Evolutionary conservation across 768 basidiomycete genomes (phyloP).

Genomic region (Porpolomopsis calyptriformis): DNA sequence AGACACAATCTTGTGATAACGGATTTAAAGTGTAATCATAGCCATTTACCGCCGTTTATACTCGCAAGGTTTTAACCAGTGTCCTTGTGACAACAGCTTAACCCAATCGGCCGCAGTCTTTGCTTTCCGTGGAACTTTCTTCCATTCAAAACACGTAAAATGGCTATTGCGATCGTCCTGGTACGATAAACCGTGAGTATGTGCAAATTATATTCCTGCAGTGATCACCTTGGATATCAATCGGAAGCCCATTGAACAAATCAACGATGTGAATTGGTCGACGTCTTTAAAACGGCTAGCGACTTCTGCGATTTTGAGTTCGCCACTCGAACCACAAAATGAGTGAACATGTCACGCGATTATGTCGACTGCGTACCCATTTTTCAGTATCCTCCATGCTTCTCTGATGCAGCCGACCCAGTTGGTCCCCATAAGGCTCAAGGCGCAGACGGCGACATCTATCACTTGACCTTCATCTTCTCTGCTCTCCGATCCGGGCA

Average conservation of each 20-base stretch:
- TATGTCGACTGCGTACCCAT: slow-evolving; percentile 38
- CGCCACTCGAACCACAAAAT: slow-evolving; percentile 40
- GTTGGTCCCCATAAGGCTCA: slow-evolving; percentile 95
- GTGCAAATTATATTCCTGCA: background rate
- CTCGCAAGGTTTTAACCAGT: slow-evolving; percentile 77
- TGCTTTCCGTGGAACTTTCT: slow-evolving; percentile 39
- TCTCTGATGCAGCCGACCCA: slow-evolving; percentile 90
- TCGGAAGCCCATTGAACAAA: slow-evolving; percentile 64
- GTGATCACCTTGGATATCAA: slow-evolving; percentile 51
- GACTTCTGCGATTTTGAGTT: slow-evolving; percentile 83
- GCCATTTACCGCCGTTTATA: slow-evolving; percentile 66
- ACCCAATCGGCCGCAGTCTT: slow-evolving; percentile 53
- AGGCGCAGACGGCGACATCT: slow-evolving; percentile 85
- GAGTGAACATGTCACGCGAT: background rate
- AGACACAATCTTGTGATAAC: slow-evolving; percentile 4
- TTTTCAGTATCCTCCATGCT: slow-evolving; percentile 76
- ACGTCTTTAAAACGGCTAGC: slow-evolving; percentile 68
- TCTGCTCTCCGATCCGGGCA: slow-evolving; percentile 66
- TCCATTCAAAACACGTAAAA: slow-evolving; percentile 77
- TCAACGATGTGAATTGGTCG: slow-evolving; percentile 53
- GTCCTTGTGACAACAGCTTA: slow-evolving; percentile 39
- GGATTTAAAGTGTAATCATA: slow-evolving; percentile 4
- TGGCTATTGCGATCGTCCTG: slow-evolving; percentile 79
- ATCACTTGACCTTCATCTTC: slow-evolving; percentile 61
- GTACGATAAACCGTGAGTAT: background rate